A percentile compares a stretch with the other conserved stretches of the same genome.
These are phyloP conservation scores for Ophiostoma himal-ulmi DNA, from an alignment of 2,329 filamentous ascomycete genomes.

Conservation along the genomic window DNA sequence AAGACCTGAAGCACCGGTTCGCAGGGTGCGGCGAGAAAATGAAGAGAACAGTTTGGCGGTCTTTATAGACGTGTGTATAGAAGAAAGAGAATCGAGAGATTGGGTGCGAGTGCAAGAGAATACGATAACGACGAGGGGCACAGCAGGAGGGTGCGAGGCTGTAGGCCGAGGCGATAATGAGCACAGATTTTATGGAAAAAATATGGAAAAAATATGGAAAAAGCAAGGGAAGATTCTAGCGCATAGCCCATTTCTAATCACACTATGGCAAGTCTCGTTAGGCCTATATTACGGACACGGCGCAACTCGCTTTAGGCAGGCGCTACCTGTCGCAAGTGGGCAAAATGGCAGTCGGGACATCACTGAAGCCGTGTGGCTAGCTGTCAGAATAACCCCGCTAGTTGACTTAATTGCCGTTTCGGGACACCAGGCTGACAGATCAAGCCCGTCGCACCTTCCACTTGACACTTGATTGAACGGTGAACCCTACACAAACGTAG, in stretches of 20 bases:
- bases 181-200: conserved; percentile 3
- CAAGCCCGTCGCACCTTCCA: conserved; percentile 7
- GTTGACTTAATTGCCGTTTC: conserved; percentile 1
- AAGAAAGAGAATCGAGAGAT: no score
- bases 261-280: not conserved
- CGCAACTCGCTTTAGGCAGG: not conserved
- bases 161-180: not conserved
- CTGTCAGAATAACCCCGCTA: not conserved
- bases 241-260: conserved; percentile 1
- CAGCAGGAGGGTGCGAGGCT: not conserved
- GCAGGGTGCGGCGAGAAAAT: conserved; percentile 67
- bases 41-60: conserved; percentile 90
- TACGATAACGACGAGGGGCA: conserved; percentile 3
- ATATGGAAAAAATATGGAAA: not conserved
- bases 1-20: conserved; percentile 66
- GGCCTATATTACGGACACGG: not conserved
- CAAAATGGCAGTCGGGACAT: not conserved
- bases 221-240: conserved; percentile 9
- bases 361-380: not conserved
- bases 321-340: not conserved
- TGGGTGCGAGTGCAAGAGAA: not conserved
- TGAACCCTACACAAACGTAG: not conserved
- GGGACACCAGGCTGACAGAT: conserved; percentile 12
- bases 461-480: not conserved
- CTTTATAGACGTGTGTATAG: not conserved